Evolutionary conservation across 257 asterid genomes (phyloP).

Genomic region (Scutellaria galericulata): DNA sequence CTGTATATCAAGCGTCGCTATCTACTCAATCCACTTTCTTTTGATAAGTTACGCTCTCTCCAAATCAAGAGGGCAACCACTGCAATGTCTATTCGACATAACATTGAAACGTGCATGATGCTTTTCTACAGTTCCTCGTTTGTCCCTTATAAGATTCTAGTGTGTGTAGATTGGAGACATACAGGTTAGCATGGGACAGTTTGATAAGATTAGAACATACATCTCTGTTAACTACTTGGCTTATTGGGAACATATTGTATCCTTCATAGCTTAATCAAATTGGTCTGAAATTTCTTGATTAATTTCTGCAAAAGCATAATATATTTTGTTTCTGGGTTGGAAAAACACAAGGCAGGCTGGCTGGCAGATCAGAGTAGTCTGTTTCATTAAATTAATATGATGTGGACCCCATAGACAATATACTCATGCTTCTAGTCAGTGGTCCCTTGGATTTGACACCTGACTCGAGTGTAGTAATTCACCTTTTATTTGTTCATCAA

Average conservation of each 20-base stretch:
- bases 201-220: background rate
- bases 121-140: background rate
- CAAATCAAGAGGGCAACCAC: background rate
- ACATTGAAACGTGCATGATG: background rate
- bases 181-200: conserved; percentile 22
- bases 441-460: too few relatives aligned
- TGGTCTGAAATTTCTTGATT: background rate
- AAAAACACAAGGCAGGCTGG: conserved; percentile 16
- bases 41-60: background rate
- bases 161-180: conserved; percentile 22
- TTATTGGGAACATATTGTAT: conserved; percentile 11
- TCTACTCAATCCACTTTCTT: background rate
- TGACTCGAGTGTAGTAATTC: too few relatives aligned
- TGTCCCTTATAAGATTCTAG: background rate
- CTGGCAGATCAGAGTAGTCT: conserved; percentile 18
- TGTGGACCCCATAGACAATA: conserved; percentile 18
- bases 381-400: background rate
- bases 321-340: background rate
- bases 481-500: too few relatives aligned
- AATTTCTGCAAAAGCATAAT: conserved; percentile 3
- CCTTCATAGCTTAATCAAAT: background rate
- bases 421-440: too few relatives aligned
- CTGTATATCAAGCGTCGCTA: conserved; percentile 16
- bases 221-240: background rate
- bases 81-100: background rate